phyloP scores from a whole-genome alignment of 352 stramenopile species.

The Pythium vanterpoolii region DNA sequence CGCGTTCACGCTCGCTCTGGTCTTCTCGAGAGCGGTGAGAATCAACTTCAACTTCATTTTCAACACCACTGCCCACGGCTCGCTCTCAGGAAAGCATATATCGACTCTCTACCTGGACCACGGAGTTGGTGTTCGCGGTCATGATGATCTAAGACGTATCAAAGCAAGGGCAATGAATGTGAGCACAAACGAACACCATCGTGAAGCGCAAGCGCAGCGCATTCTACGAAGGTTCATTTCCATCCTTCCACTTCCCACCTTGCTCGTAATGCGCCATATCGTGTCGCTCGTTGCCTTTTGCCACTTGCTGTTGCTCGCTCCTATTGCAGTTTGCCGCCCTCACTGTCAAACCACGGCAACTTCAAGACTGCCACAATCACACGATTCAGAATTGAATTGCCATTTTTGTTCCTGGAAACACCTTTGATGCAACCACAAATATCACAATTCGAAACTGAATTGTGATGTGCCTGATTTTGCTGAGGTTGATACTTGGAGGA shows the following conservation, averaged over 20 bases:
- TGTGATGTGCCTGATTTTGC: not conserved
- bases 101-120: conserved; percentile 9
- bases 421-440: not conserved
- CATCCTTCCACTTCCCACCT: not conserved
- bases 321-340: not conserved
- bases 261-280: not conserved
- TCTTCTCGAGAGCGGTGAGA: conserved; percentile 9
- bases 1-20: conserved; percentile 9
- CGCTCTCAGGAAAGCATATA: not conserved
- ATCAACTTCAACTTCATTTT: not conserved
- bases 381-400: conserved; percentile 4
- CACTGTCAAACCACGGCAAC: not conserved
- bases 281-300: conserved; percentile 6
- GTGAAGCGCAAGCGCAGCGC: not conserved
- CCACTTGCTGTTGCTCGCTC: not conserved
- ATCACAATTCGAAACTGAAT: not conserved
- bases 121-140: not conserved
- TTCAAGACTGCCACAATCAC: conserved; percentile 1
- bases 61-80: not conserved
- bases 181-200: not conserved
- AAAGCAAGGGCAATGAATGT: not conserved
- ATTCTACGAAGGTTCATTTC: not conserved
- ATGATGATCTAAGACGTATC: not conserved
- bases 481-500: not conserved
- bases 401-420: too few relatives aligned